Conservation (phyloP, 305 asterid genomes). For the Withania somnifera region DNA sequence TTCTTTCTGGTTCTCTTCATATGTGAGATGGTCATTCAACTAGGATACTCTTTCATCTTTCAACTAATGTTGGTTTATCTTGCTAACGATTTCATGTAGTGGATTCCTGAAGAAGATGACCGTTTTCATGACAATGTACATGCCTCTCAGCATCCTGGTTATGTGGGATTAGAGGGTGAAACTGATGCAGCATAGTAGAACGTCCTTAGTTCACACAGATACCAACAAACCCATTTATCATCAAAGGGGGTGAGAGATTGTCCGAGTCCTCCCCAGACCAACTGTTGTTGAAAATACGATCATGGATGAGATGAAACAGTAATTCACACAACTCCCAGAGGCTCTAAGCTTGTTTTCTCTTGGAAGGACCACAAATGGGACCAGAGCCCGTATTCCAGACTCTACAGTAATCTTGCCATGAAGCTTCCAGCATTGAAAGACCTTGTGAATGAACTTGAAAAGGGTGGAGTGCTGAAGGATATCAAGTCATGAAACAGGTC, state of each 20-base stretch:
- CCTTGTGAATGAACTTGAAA: constrained; percentile 85
- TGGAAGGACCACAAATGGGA: constrained; percentile 91
- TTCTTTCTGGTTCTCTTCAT: background rate
- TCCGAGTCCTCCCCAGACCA: constrained; percentile 83
- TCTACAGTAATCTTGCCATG: constrained; percentile 90
- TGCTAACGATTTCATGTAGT: constrained; percentile 30
- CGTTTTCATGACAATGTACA: constrained; percentile 27
- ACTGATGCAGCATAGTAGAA: constrained; percentile 93
- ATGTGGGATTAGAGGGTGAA: constrained; percentile 31
- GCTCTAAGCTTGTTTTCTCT: constrained; percentile 80
- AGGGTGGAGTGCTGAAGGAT: constrained; percentile 78
- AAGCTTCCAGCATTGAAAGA: constrained; percentile 96
- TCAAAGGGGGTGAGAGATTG: constrained; percentile 96
- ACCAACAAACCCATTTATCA: constrained; percentile 74
- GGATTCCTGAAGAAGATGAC: constrained; percentile 73
- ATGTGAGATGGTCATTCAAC: background rate
- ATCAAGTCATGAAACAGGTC: constrained; percentile 11
- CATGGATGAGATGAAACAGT: constrained; percentile 67
- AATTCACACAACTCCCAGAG: constrained; percentile 73
- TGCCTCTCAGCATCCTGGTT: constrained; percentile 27
- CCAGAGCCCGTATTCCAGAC: constrained; percentile 91
- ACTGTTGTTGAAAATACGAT: constrained; percentile 56
- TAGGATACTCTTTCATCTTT: background rate
- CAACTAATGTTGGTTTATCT: background rate
- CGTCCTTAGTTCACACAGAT: constrained; percentile 87